A percentile compares a stretch with the other conserved stretches of the same genome.
phyloP scores from a whole-genome alignment of 176 grass and related monocot species.

The Oropetium thomaeum region DNA sequence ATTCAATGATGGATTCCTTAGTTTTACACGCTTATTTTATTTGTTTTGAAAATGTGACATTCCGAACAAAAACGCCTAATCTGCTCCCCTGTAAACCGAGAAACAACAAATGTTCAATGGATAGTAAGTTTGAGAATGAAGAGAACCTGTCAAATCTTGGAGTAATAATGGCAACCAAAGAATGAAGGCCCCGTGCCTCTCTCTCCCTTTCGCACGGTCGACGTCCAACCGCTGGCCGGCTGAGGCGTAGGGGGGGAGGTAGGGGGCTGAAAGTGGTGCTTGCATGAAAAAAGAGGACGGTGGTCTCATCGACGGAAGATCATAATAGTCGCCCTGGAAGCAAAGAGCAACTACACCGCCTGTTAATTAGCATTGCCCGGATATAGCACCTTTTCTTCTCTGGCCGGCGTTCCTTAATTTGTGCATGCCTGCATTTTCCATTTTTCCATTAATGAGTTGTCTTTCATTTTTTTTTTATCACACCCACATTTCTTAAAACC shows the following conservation, averaged over 20 bases:
- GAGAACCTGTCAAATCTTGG: constrained; percentile 23
- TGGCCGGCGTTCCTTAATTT: constrained; percentile 20
- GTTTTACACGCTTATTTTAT: too few relatives aligned
- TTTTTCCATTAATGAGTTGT: too few relatives aligned
- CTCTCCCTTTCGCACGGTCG: constrained; percentile 36
- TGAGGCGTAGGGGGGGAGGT: background rate
- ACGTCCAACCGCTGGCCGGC: constrained; percentile 26
- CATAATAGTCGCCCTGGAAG: background rate
- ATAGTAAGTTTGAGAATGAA: background rate
- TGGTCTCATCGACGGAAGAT: too few relatives aligned
- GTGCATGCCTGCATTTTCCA: background rate
- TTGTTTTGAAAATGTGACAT: too few relatives aligned
- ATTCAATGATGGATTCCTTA: too few relatives aligned
- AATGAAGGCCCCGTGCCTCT: background rate
- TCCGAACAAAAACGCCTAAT: too few relatives aligned
- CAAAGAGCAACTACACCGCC: background rate
- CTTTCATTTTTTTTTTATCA: too few relatives aligned
- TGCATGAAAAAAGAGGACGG: background rate
- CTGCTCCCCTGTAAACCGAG: too few relatives aligned
- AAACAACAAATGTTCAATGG: too few relatives aligned
- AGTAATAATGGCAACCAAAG: background rate
- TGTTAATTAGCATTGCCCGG: constrained; percentile 42
- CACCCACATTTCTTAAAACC: too few relatives aligned
- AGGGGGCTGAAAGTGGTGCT: background rate
- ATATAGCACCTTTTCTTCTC: constrained; percentile 33